Evolutionary conservation across 768 basidiomycete species (phyloP), one percentile per base, ranked within the genome.

Genomic region (Cubamyces sp.): DNA sequence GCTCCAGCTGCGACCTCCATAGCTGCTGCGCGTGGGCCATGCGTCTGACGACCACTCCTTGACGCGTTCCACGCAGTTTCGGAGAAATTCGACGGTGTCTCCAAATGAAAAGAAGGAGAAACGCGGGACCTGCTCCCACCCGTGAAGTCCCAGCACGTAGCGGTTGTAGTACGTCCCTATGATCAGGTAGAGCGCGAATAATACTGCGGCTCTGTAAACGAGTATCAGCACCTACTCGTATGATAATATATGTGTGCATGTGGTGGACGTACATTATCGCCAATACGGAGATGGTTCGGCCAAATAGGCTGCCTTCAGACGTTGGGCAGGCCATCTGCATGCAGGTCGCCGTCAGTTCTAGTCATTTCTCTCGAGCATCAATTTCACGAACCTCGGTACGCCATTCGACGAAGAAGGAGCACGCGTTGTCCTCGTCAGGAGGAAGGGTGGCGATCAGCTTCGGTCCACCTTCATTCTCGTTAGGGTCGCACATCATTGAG

Each of bases 401-500:
- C 94, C 94, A 96, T 76, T 95, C 92, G 41, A 96, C 75, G 60
- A 90, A 83, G 71, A 87, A 94, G 14, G 86, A 82, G 72, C 94
- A 96, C n/a, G 84, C 85, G 26, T 70, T 70, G 9, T 87, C 82
- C 37, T 88, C 85, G 16, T 84, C 82, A 8, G 85, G 84, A 5
- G 90, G 90, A 23, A 93, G 82, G 51, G 89, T 85, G 1, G 84
- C 87, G 3, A 92, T 73, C 4, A 95, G 78, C 16, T 75, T 68
- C 7, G 86, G 85, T 47, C 72, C 71, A 8, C 85, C 85, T 78
- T 37, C n/a, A 23, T 3, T 34, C 18, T 25, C 25, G 6, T 34
- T 18, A 42, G 63, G 34, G 57, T 37, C 16, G 21, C 39, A 15
- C 15, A 19, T 34, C n/a, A 23, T 25, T 23, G 12, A 37, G 15